Evolutionary conservation across 2,329 filamentous ascomycete genomes (phyloP).

Genomic region (Cercospora sesami): DNA sequence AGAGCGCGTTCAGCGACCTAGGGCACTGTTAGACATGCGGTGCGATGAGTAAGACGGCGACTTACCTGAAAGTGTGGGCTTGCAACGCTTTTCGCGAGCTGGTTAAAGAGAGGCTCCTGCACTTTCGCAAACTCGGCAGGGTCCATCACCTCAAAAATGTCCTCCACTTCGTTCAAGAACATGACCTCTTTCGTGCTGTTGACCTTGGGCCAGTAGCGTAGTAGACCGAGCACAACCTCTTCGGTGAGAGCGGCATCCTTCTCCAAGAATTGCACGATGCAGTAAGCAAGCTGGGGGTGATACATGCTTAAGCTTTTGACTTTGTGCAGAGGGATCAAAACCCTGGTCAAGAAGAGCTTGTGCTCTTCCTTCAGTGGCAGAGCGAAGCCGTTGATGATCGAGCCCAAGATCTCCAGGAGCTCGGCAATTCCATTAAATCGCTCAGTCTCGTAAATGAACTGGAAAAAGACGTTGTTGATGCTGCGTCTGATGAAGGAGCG

Average conservation of each 20-base stretch:
- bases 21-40: slow-evolving; percentile 18
- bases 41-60: not conserved
- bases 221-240: slow-evolving; percentile 90
- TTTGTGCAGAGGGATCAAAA: slow-evolving; percentile 92
- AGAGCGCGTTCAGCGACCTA: slow-evolving; percentile 90
- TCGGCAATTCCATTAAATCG: slow-evolving; percentile 98
- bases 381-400: slow-evolving; percentile 98
- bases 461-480: slow-evolving; percentile 99
- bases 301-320: slow-evolving; percentile 99
- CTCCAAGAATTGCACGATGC: slow-evolving; percentile 97
- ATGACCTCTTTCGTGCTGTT: slow-evolving; percentile 99
- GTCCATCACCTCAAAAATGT: slow-evolving; percentile 99
- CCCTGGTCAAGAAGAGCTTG: slow-evolving; percentile 93
- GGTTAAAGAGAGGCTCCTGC: slow-evolving; percentile 94
- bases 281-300: slow-evolving; percentile 95
- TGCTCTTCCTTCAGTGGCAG: slow-evolving; percentile 97
- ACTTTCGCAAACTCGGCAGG: slow-evolving; percentile 98
- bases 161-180: slow-evolving; percentile 98
- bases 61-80: slow-evolving; percentile 91
- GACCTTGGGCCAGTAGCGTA: slow-evolving; percentile 98
- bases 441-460: slow-evolving; percentile 98
- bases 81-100: slow-evolving; percentile 94
- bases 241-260: slow-evolving; percentile 97
- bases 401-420: slow-evolving; percentile 91
- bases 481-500: slow-evolving; percentile 95